These are phyloP conservation scores for Cutaneotrichosporon sp. DNA, from an alignment of 1,284 basidiomycete genomes.

Conservation along the genomic window DNA sequence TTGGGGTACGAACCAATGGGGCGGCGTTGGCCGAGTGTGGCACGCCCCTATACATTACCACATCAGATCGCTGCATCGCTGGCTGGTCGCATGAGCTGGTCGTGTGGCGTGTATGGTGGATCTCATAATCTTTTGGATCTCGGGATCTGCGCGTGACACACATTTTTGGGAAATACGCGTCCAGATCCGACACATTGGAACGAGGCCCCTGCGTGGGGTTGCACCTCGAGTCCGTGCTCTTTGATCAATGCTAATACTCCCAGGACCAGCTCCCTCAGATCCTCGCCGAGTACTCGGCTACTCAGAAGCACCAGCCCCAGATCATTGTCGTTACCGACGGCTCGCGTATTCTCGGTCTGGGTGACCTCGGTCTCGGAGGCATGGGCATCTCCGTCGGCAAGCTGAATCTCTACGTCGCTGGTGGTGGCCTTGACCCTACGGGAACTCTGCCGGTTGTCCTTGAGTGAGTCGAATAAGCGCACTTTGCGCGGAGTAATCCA, in stretches of 20 bases:
- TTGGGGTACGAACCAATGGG: not conserved
- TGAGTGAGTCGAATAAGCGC: slow-evolving; percentile 37
- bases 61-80: too few species aligned
- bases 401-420: slow-evolving; percentile 83
- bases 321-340: slow-evolving; percentile 88
- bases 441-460: slow-evolving; percentile 77
- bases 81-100: too few species aligned
- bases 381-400: slow-evolving; percentile 94
- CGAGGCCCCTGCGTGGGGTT: too few species aligned
- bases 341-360: slow-evolving; percentile 86
- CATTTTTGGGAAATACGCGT: too few species aligned
- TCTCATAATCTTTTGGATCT: too few species aligned
- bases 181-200: too few species aligned
- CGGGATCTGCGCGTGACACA: too few species aligned
- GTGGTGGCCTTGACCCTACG: slow-evolving; percentile 71
- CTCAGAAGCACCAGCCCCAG: slow-evolving; percentile 64
- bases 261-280: slow-evolving; percentile 52
- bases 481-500: slow-evolving; percentile 19
- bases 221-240: too few species aligned
- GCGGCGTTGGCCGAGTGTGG: not conserved
- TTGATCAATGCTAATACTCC: slow-evolving; percentile 20
- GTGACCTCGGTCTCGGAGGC: slow-evolving; percentile 64
- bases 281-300: slow-evolving; percentile 43
- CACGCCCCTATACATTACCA: too few species aligned
- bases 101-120: not conserved